Percentiles rank a stretch among this genome's conserved stretches.
Evolutionary conservation across 2,329 filamentous ascomycete genomes (phyloP).

Genomic region (Colletotrichum cereale): DNA sequence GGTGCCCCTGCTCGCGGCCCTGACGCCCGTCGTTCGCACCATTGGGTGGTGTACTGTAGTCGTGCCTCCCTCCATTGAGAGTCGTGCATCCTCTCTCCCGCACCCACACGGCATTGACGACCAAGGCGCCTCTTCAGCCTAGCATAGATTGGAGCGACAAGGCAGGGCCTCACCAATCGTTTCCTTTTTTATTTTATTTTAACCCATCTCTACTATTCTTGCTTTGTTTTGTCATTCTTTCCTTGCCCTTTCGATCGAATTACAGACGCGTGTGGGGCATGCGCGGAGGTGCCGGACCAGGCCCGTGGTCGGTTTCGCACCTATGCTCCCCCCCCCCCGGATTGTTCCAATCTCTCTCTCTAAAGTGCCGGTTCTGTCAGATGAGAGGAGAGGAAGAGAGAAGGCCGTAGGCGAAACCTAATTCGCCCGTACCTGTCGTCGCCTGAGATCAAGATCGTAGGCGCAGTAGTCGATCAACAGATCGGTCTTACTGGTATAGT

Average conservation of each 20-base stretch:
- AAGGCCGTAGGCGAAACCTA: background rate
- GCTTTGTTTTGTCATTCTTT: background rate
- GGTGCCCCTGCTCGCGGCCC: constrained; percentile 18
- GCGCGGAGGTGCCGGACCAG: constrained; percentile 30
- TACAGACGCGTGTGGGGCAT: constrained; percentile 21
- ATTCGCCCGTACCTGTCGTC: background rate
- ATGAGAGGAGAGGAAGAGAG: constrained; percentile 1
- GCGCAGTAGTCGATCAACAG: background rate
- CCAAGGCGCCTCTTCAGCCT: constrained; percentile 30
- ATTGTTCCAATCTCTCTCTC: background rate
- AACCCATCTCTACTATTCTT: background rate
- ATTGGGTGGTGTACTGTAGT: background rate
- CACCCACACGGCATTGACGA: constrained; percentile 34
- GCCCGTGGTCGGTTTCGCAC: constrained; percentile 19
- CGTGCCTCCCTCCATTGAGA: too few species aligned
- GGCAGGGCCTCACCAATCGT: background rate
- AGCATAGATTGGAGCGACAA: constrained; percentile 28
- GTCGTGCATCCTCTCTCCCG: background rate
- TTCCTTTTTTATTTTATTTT: background rate
- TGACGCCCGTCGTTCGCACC: constrained; percentile 20
- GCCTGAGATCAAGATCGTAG: background rate
- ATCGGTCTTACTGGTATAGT: background rate
- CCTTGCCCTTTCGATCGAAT: constrained; percentile 19
- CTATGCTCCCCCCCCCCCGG: background rate
- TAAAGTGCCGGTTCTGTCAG: constrained; percentile 35